Evolutionary conservation across 2,329 filamentous ascomycete species (phyloP), one percentile per base, ranked within the genome.

Genomic region (Cladophialophora immunda): DNA sequence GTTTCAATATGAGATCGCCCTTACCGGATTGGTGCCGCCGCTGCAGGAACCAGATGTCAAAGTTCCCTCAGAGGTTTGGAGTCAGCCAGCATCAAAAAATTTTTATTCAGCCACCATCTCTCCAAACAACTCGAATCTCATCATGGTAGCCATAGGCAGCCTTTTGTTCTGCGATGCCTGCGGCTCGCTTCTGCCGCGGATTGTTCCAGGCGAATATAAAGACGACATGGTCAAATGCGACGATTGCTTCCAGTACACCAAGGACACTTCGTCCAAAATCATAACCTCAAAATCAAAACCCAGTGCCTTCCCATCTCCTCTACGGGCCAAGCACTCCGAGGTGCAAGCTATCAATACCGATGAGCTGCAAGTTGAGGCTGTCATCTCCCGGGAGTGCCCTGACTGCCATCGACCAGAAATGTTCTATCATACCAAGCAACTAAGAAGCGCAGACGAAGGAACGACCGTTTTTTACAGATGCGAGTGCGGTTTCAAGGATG

Each of bases 361-460:
- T 73, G 92, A 94, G 74, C 84, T 93, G 73, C 86, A 90, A 75
- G 93, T 89, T 50, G 91, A 91, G 76, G 91, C 89, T 58, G 84
- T 85, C 29, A 91, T 86, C 72, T 82, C 86, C 67, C 85, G 90
- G 77, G 88, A 85, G 53, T 98, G 95, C 77, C 87, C 90, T 54
- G 89, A 93, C 75, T 98, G 95, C 78, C 92, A 90, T 17, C 84
- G 89, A 61, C 89, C 89, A 61, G 90, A 97, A 76, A 93, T 98
- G 79, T 91, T 89, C 73, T 98, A 90, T 78, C 91, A 92, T 58
- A 91, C 91, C 2, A 88, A 93, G 68, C 95, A 99, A 78, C 82
- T 97, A 74, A 90, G 94, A 73, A 90, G 93, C 83, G 95, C 94
- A 62, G 95, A 99, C 78, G 94, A 98, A 87, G 95, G 95, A 68